These are phyloP conservation scores for Coemansia sp. DNA, from an alignment of 192 early-diverging fungal genomes.

Conservation along the genomic window DNA sequence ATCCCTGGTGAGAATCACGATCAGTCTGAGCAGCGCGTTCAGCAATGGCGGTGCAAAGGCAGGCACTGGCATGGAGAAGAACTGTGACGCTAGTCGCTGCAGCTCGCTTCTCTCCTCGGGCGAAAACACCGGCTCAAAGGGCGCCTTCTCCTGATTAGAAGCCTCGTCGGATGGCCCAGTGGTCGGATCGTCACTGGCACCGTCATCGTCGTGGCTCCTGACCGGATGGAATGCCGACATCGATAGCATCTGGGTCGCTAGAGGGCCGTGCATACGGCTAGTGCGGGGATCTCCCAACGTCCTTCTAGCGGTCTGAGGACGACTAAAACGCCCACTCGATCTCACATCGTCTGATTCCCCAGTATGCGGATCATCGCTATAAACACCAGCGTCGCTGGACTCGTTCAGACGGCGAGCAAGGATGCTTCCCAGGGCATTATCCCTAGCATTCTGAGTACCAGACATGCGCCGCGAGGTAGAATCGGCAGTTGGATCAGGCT, in stretches of 20 bases:
- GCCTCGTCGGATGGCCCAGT: constrained; percentile 2
- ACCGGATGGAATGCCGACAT: constrained; percentile 29
- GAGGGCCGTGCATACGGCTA: too few relatives aligned
- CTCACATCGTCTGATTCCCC: too few relatives aligned
- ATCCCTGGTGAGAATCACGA: constrained; percentile 79
- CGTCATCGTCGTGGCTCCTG: constrained; percentile 5
- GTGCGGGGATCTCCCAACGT: too few relatives aligned
- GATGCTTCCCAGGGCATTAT: constrained; percentile 4
- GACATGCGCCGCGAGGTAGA: too few relatives aligned
- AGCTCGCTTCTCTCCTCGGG: constrained; percentile 23
- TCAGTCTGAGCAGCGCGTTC: constrained; percentile 74
- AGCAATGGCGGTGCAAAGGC: constrained; percentile 22
- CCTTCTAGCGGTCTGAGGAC: too few relatives aligned
- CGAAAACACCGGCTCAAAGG: constrained; percentile 32
- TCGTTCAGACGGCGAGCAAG: constrained; percentile 15
- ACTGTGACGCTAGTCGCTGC: constrained; percentile 27
- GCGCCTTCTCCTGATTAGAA: not conserved
- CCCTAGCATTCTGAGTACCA: not conserved
- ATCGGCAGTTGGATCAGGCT: constrained; percentile 4
- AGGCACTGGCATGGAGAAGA: constrained; percentile 30
- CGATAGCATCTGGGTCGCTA: not conserved
- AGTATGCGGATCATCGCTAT: too few relatives aligned
- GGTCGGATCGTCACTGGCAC: not conserved
- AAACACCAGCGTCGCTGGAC: too few relatives aligned
- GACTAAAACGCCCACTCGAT: too few relatives aligned